Evolutionary conservation across 129 eudicot genomes (phyloP).

Genomic region (Saposhnikovia divaricata): DNA sequence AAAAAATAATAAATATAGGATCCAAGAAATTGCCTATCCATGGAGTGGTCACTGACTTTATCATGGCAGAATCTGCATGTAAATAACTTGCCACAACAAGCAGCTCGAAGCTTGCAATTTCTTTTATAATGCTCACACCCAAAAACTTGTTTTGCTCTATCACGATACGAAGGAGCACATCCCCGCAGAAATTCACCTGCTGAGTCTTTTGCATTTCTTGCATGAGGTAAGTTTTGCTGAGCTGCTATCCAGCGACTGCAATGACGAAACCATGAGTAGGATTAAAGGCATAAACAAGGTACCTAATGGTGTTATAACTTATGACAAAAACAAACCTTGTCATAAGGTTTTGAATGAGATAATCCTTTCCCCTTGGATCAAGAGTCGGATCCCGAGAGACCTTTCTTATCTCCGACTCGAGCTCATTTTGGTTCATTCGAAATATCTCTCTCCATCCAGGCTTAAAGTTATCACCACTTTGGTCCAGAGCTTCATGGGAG

Average conservation of each 20-base stretch:
- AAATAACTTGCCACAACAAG: slow-evolving; percentile 43
- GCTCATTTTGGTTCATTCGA: slow-evolving; percentile 47
- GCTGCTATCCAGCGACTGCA: slow-evolving; percentile 50
- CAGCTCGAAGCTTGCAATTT: slow-evolving; percentile 47
- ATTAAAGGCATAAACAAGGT: not conserved
- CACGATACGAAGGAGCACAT: slow-evolving; percentile 35
- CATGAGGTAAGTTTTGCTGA: slow-evolving; percentile 34
- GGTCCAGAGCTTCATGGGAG: slow-evolving; percentile 25
- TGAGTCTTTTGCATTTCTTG: slow-evolving; percentile 13
- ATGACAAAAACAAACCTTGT: slow-evolving; percentile 26
- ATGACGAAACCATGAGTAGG: not conserved
- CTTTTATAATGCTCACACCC: slow-evolving; percentile 48
- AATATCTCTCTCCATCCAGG: slow-evolving; percentile 56
- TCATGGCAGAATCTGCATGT: slow-evolving; percentile 48
- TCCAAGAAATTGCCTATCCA: slow-evolving; percentile 30
- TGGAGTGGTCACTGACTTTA: slow-evolving; percentile 46
- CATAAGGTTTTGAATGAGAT: slow-evolving; percentile 41
- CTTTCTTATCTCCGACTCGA: slow-evolving; percentile 43
- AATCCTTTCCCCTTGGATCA: slow-evolving; percentile 45
- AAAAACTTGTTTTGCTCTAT: slow-evolving; percentile 27
- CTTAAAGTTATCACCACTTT: slow-evolving; percentile 36
- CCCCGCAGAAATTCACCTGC: slow-evolving; percentile 22
- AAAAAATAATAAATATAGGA: not conserved
- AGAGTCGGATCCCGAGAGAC: slow-evolving; percentile 37
- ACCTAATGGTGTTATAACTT: not conserved